phyloP scores from a whole-genome alignment of 2,329 filamentous ascomycete genomes.

The Alternaria sp. region DNA sequence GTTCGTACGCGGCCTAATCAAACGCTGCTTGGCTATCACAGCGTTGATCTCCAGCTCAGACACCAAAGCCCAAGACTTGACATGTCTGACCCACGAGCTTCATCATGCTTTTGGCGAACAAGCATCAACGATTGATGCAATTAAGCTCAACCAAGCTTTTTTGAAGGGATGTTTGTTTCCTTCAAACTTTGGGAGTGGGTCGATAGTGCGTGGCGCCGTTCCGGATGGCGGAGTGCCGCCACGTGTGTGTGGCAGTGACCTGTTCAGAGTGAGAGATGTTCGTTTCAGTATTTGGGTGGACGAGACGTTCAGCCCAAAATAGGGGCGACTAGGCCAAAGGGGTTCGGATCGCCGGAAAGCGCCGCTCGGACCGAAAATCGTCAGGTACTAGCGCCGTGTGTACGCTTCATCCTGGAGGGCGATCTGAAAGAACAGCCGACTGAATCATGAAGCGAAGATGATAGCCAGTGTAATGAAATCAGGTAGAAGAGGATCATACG shows the following conservation, averaged over 20 bases:
- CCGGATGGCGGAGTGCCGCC: conserved; percentile 9
- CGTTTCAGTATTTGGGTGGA: conserved; percentile 14
- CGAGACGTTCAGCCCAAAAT: conserved; percentile 5
- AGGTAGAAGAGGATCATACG: not conserved
- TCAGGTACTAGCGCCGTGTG: conserved; percentile 3
- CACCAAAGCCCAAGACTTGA: conserved; percentile 17
- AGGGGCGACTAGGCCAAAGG: not conserved
- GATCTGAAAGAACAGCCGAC: not conserved
- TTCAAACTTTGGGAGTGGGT: not conserved
- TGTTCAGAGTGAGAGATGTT: conserved; percentile 1
- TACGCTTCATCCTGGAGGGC: not conserved
- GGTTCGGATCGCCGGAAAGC: conserved; percentile 11
- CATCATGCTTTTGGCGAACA: conserved; percentile 9
- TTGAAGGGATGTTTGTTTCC: conserved; percentile 15
- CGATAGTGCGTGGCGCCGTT: not conserved
- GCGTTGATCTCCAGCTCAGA: conserved; percentile 6
- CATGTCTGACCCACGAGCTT: conserved; percentile 26
- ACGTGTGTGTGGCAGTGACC: conserved; percentile 1
- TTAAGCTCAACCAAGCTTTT: conserved; percentile 28
- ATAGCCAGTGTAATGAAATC: not conserved
- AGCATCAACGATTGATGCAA: not conserved
- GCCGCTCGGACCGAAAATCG: conserved; percentile 12
- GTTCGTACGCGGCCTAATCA: not conserved
- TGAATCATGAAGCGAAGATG: not conserved
- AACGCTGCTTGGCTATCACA: not conserved